These are phyloP conservation scores for Lodderomyces metapsilosis DNA, from an alignment of 1,139 yeast species.

Conservation along the genomic window DNA sequence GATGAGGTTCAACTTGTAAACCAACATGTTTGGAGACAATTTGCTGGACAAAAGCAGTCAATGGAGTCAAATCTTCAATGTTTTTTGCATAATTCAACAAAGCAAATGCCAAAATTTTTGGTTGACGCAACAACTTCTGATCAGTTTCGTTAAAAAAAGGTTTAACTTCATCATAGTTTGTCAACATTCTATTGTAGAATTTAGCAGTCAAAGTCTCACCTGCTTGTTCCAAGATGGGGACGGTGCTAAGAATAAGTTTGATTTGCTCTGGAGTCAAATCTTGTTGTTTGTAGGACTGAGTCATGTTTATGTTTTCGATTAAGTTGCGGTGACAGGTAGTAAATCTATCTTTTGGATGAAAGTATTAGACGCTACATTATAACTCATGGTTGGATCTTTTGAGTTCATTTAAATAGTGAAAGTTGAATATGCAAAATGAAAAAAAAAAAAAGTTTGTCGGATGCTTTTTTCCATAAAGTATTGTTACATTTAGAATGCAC, in stretches of 20 bases:
- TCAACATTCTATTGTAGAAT: constrained; percentile 58
- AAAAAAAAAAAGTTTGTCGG: no score
- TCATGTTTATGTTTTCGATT: constrained; percentile 5
- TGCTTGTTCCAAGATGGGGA: constrained; percentile 56
- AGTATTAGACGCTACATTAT: no score
- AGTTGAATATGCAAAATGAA: no score
- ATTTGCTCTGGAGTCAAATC: constrained; percentile 31
- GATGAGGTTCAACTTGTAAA: constrained; percentile 58
- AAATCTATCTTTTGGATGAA: not conserved
- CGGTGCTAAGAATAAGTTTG: constrained; percentile 49
- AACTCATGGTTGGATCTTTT: no score
- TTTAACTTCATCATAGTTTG: constrained; percentile 51
- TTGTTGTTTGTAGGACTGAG: constrained; percentile 13
- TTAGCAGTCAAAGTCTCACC: constrained; percentile 56
- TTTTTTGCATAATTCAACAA: constrained; percentile 62
- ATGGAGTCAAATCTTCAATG: constrained; percentile 57
- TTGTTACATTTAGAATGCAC: no score
- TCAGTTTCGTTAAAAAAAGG: constrained; percentile 61
- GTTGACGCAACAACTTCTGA: constrained; percentile 58
- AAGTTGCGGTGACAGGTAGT: not conserved
- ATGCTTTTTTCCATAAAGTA: no score
- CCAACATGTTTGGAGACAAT: constrained; percentile 69
- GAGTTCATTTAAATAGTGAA: no score
- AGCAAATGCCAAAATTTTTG: constrained; percentile 63
- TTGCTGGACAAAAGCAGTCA: constrained; percentile 54